These are phyloP conservation scores for Cicer cuneatum DNA, from an alignment of 306 rosid genomes.

Conservation along the genomic window DNA sequence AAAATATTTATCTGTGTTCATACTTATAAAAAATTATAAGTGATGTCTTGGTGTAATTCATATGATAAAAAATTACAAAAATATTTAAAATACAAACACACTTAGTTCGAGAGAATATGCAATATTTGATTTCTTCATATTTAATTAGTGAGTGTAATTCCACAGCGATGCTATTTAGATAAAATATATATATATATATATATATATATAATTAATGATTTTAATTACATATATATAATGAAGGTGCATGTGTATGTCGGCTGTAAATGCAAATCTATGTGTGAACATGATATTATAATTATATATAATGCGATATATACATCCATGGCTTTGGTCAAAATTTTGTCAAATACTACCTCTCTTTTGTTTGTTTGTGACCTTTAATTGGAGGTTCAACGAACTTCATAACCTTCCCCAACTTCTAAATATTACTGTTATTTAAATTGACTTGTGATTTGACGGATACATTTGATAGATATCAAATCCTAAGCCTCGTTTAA, in stretches of 20 bases:
- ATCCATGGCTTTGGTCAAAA: constrained; percentile 36
- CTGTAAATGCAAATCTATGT: background rate
- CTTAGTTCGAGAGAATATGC: too few species aligned
- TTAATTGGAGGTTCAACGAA: constrained; percentile 36
- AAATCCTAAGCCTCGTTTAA: too few species aligned
- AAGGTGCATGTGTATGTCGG: constrained; percentile 9
- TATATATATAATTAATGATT: too few species aligned
- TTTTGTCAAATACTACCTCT: background rate
- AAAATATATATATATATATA: too few species aligned
- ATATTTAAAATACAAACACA: too few species aligned
- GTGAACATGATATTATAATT: background rate
- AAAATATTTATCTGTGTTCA: too few species aligned
- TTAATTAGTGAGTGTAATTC: too few species aligned
- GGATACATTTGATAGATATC: background rate
- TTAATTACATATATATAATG: background rate
- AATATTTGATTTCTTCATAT: too few species aligned
- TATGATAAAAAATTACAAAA: too few species aligned
- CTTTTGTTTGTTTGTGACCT: constrained; percentile 11
- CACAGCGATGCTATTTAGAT: too few species aligned
- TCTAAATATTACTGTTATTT: constrained; percentile 1
- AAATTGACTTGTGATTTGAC: constrained; percentile 37
- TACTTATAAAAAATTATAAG: too few species aligned
- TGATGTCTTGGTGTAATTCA: too few species aligned
- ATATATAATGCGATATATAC: background rate
- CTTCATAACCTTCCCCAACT: constrained; percentile 34